Evolutionary conservation across 495 filamentous ascomycete species (phyloP).

Genomic region (Platismatia glauca): DNA sequence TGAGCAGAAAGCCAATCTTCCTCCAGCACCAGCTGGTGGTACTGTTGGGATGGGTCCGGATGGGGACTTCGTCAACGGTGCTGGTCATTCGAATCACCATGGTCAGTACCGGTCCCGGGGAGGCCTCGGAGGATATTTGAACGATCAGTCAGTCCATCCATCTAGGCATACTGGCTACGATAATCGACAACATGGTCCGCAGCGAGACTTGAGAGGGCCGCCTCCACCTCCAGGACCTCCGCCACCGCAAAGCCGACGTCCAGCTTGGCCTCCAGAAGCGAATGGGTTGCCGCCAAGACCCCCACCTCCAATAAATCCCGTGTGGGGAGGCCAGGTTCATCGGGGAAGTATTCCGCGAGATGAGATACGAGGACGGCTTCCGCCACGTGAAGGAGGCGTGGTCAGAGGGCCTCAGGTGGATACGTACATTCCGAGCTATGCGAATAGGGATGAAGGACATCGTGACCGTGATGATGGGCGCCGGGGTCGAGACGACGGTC

Average conservation of each 20-base stretch:
- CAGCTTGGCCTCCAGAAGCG: constrained; percentile 22
- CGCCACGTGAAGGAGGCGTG: constrained; percentile 11
- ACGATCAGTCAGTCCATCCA: constrained; percentile 17
- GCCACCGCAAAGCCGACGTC: constrained; percentile 19
- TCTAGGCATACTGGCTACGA: constrained; percentile 19
- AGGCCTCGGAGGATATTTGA: constrained; percentile 14
- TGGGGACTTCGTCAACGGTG: constrained; percentile 44
- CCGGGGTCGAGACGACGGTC: constrained; percentile 21
- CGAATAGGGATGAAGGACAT: constrained; percentile 18
- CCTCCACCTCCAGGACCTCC: constrained; percentile 42
- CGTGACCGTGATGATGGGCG: constrained; percentile 18
- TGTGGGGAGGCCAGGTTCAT: constrained; percentile 12
- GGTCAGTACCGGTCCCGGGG: constrained; percentile 14
- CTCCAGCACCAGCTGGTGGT: constrained; percentile 82
- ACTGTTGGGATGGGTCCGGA: constrained; percentile 70
- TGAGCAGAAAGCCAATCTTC: constrained; percentile 61
- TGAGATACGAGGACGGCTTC: constrained; percentile 15
- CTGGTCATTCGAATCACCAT: constrained; percentile 10
- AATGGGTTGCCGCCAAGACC: constrained; percentile 26
- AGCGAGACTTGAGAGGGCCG: constrained; percentile 79
- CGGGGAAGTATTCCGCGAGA: constrained; percentile 12
- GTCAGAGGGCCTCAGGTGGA: constrained; percentile 20
- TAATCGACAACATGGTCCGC: constrained; percentile 15
- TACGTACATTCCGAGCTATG: constrained; percentile 28
- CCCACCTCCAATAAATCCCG: constrained; percentile 22